Evolutionary conservation across 1,284 basidiomycete species (phyloP), one percentile per base, ranked within the genome.

Genomic region (Clitocybe nebularis): DNA sequence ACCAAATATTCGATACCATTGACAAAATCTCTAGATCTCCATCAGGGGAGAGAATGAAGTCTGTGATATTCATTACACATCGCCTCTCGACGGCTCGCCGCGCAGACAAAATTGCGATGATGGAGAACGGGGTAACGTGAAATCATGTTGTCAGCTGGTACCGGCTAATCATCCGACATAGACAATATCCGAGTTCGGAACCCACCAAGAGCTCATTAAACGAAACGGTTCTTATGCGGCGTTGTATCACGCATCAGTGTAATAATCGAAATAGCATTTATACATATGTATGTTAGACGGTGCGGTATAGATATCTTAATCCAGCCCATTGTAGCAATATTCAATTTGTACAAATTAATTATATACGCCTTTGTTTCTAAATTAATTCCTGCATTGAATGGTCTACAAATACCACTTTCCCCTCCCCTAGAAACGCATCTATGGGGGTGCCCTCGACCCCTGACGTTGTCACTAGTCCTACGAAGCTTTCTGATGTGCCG

Each of bases 21-120:
- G 75, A 81, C 48, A 64, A 71, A 44, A 68, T 85, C 44, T 79
- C 84, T 22, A 71, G 72, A 36, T 66, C 71, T 21, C 66, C 75
- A 25, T 67, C 63, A 21, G 81, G 81, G 16, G 67, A 71, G 52
- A 69, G 68, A 51, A 73, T 64, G 13, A 86, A 85, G 61, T 88
- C 86, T 1, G 81, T 88, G 44, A 77, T 92, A 25, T 91, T 86
- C 63, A 87, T 92, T 57, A 89, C 88, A 3, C 89, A 92, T 65
- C 76, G 86, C 48, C 75, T 92, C 47, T 81, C 83, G 17, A 86
- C 84, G 32, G 87, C 86, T 13, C 77, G 84, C 9, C 76, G 81
- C 36, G 86, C 86, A 47, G 84, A 88, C 65, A 87, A 84, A 63
- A 81, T 91, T 51, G 89, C 86, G 30, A 88, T 91, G 74, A 86